Conservation (phyloP, 2,329 filamentous ascomycete species). For the Cadophora gregata region DNA sequence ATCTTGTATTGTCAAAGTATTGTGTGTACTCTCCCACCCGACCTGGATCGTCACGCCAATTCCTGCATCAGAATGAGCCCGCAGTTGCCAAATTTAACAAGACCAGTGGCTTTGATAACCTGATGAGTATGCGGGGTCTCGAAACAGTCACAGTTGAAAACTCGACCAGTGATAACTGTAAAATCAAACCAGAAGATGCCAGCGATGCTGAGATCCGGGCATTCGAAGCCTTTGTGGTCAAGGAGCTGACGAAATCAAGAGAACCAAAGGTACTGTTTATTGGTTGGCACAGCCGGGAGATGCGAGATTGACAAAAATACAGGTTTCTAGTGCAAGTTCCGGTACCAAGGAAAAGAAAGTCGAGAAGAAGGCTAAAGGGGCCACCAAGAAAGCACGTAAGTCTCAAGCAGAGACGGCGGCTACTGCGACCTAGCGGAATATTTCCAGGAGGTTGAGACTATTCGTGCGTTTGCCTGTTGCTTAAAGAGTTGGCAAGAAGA, state of each 20-base stretch:
- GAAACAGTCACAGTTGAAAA: neutral
- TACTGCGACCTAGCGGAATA: neutral
- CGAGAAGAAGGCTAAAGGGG: neutral
- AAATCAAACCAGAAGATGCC: neutral
- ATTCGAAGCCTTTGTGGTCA: constrained; percentile 5
- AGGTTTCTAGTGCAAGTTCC: neutral
- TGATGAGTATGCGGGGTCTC: constrained; percentile 8
- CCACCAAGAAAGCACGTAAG: neutral
- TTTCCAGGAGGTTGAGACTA: neutral
- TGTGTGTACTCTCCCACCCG: neutral
- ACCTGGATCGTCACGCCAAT: neutral
- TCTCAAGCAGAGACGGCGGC: neutral
- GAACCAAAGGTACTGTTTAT: constrained; percentile 7
- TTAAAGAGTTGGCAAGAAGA: too few species aligned
- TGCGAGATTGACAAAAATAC: neutral
- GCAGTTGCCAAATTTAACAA: constrained; percentile 3
- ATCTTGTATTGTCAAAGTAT: neutral
- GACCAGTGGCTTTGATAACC: constrained; percentile 3
- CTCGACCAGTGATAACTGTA: neutral
- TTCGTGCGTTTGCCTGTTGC: neutral
- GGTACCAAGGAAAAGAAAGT: neutral
- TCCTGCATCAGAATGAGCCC: constrained; percentile 5
- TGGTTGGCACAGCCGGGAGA: neutral
- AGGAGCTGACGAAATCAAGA: constrained; percentile 5
- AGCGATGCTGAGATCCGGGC: constrained; percentile 9